Percentiles rank a stretch among this genome's conserved stretches.
phyloP scores from a whole-genome alignment of 1,284 basidiomycete genomes.

The Ustilago shanxiensis region DNA sequence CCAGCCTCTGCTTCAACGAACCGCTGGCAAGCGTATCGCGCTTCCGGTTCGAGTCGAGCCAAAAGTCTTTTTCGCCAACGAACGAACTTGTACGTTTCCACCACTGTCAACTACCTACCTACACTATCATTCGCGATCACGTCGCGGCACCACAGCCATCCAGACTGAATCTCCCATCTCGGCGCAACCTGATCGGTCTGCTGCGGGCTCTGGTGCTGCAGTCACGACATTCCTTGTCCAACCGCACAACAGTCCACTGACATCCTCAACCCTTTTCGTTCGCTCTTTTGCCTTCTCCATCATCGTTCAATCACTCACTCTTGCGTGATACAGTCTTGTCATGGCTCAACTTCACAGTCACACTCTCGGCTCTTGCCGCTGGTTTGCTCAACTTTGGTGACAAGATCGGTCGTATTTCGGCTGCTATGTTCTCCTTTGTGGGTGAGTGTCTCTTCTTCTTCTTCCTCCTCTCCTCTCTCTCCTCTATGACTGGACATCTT shows the following conservation, averaged over 20 bases:
- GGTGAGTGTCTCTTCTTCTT: conserved; percentile 74
- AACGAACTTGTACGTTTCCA: conserved; percentile 65
- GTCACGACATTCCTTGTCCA: not conserved
- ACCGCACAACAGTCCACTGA: not conserved
- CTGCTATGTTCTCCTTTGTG: conserved; percentile 90
- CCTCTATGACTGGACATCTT: too few species aligned
- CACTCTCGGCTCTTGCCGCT: conserved; percentile 68
- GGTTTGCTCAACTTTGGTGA: conserved; percentile 70
- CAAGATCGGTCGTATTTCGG: conserved; percentile 85
- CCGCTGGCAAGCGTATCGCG: conserved; percentile 74
- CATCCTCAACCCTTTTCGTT: not conserved
- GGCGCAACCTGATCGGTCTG: not conserved
- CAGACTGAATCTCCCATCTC: not conserved
- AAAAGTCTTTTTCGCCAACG: conserved; percentile 70
- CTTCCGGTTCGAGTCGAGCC: conserved; percentile 70
- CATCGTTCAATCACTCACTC: not conserved
- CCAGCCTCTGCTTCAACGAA: conserved; percentile 95
- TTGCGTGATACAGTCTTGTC: conserved; percentile 60
- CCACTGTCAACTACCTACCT: not conserved
- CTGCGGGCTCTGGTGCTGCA: not conserved
- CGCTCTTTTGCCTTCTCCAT: not conserved
- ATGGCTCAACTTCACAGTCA: conserved; percentile 71
- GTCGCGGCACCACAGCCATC: not conserved
- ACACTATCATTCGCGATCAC: not conserved
- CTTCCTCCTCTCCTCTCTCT: too few species aligned